These are phyloP conservation scores for Sungouiozyma ichnusensis DNA, from an alignment of 805 yeast genomes.

Conservation along the genomic window DNA sequence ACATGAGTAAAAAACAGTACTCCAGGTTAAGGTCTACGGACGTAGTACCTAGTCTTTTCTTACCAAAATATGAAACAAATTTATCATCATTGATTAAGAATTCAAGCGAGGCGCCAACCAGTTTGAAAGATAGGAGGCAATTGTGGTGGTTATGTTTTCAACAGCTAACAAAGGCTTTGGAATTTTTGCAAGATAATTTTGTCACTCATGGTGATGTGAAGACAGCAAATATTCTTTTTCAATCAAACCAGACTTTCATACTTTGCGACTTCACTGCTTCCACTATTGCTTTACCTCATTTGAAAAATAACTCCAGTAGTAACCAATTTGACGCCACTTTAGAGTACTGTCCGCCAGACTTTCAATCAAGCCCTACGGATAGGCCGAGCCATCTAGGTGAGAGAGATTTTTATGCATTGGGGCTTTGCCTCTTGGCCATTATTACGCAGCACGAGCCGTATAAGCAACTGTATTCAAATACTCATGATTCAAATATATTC, in stretches of 20 bases:
- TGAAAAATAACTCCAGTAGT: neutral
- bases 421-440: slow-evolving; percentile 10
- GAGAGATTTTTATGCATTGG: slow-evolving; percentile 14
- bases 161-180: slow-evolving; percentile 7
- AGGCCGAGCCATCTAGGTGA: slow-evolving; percentile 3
- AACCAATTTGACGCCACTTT: slow-evolving; percentile 9
- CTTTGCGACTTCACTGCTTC: slow-evolving; percentile 16
- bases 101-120: neutral
- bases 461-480: slow-evolving; percentile 6
- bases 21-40: slow-evolving; percentile 3
- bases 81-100: neutral
- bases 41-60: neutral
- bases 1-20: slow-evolving; percentile 4
- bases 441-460: slow-evolving; percentile 15
- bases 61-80: neutral
- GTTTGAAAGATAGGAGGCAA: neutral
- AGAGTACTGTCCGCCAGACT: slow-evolving; percentile 17
- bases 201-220: slow-evolving; percentile 17
- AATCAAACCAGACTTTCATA: slow-evolving; percentile 4
- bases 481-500: neutral
- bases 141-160: slow-evolving; percentile 9
- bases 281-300: slow-evolving; percentile 1
- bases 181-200: slow-evolving; percentile 4
- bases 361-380: slow-evolving; percentile 1
- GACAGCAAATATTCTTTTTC: slow-evolving; percentile 13